Base-by-base conservation (phyloP, 176 grass and related monocot genomes). In the Rhynchospora breviuscula region DNA sequence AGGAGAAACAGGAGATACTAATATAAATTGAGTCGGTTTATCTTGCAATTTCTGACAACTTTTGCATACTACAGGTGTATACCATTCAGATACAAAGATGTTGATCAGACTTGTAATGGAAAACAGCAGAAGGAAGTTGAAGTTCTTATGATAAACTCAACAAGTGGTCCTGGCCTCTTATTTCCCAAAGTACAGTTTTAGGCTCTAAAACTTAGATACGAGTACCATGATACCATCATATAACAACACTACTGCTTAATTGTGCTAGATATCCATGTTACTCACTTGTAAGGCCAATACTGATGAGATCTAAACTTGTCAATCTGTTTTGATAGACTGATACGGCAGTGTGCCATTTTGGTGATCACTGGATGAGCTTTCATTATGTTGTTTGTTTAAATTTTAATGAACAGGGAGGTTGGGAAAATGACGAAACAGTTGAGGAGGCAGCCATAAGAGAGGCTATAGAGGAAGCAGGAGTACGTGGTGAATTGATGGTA, bases 351-450 rank as follows among this genome's bases (percentile, higher is more conserved):
- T 71, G 7, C 40, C 67, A 47, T 2, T 45, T 71, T 47, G 35
- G 7, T 71, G 43, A 21, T 46, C 18, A 10, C 15, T 46, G 17
- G 10, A 22, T 45, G 33, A 47, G 5, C 67, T 71, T 67, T 10
- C 19, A 11, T 71, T 22, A 48, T 45, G 17, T n/a, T 71, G 19
- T 47, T 71, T 1, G 2, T 18, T 71, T 71, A 47, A 85, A 12
- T 73, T 56, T 63, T 10, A 33, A 47, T 88, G 4, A 63, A 83
- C 43, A 98, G 95, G 95, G 95, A 91, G 95, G 95, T 82, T 98
- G 95, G 95, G 95, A 98, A 89, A 98, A 95, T 18, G 95, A 98
- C 84, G 95, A 98, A 90, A 98, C 95, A n/a, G 92, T 98, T 75
- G 92, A 94, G 85, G 87, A 98, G 76, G 95, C 92, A 71, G 95